Percentiles rank a stretch among this genome's conserved stretches.
phyloP scores from a whole-genome alignment of 2,329 filamentous ascomycete species.

The Trichoderma citrinoviride region DNA sequence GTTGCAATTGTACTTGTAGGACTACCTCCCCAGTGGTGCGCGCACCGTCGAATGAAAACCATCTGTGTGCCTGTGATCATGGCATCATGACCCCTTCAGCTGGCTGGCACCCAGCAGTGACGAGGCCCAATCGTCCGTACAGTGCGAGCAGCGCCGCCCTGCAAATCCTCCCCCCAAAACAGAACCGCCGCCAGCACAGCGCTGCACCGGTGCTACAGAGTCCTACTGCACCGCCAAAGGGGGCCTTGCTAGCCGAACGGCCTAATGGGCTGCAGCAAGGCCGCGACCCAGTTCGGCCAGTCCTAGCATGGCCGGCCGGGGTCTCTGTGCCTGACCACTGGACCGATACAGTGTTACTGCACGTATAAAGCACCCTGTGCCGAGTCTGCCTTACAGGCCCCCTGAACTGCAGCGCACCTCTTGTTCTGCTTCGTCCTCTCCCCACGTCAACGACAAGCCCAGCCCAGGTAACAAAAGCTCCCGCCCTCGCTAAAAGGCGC shows the following conservation, averaged over 20 bases:
- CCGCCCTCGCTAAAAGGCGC: slow-evolving; percentile 22
- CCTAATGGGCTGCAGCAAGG: not conserved
- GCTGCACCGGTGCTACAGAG: not conserved
- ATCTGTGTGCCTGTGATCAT: not conserved
- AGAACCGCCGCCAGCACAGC: not conserved
- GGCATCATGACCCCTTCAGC: slow-evolving; percentile 4
- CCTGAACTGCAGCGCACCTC: slow-evolving; percentile 8
- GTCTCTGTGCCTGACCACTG: slow-evolving; percentile 13
- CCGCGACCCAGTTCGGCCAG: slow-evolving; percentile 6
- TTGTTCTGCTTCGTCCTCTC: slow-evolving; percentile 17
- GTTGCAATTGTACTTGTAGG: not conserved
- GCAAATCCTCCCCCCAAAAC: not conserved
- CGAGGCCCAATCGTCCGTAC: not conserved
- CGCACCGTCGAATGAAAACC: too few species aligned
- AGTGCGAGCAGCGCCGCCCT: not conserved
- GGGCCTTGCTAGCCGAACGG: not conserved
- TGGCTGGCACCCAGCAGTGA: not conserved
- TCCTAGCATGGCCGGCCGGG: slow-evolving; percentile 10
- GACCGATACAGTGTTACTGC: slow-evolving; percentile 8
- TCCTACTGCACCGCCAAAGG: not conserved
- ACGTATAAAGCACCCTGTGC: not conserved
- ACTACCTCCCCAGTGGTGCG: not conserved
- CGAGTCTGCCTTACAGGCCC: slow-evolving; percentile 22
- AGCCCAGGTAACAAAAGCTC: slow-evolving; percentile 25
- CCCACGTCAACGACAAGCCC: slow-evolving; percentile 23